Conservation (phyloP, 164 flowering plant genomes). For the Hamamelis virginiana region DNA sequence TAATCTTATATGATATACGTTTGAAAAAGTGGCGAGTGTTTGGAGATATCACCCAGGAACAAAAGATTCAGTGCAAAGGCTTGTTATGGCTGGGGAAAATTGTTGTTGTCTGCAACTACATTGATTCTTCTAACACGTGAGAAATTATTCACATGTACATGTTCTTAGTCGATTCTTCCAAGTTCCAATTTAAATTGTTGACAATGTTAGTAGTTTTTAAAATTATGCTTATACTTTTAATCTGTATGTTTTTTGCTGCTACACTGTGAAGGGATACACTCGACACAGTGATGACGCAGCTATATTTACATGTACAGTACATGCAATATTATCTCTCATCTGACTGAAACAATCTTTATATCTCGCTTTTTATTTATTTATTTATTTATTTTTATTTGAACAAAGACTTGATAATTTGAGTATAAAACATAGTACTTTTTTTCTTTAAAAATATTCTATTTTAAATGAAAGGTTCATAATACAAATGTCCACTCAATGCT, state of each 20-base stretch:
- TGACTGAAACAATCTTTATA: no score
- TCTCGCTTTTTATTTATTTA: no score
- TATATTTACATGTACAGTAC: no score
- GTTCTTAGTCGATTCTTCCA: constrained; percentile 5
- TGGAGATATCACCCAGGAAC: constrained; percentile 96
- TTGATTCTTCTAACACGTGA: constrained; percentile 81
- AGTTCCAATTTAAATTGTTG: not conserved
- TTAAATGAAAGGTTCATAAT: no score
- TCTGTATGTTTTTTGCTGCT: not conserved
- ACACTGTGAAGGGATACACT: no score
- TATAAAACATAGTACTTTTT: no score
- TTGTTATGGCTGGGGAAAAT: constrained; percentile 96
- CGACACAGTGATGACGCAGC: no score
- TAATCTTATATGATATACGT: constrained; percentile 82
- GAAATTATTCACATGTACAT: constrained; percentile 23
- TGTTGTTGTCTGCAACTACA: constrained; percentile 90
- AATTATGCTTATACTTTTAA: not conserved
- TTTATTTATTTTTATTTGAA: no score
- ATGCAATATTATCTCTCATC: no score
- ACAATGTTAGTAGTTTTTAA: not conserved
- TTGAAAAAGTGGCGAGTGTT: constrained; percentile 88
- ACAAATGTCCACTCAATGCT: no score
- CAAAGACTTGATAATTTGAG: no score
- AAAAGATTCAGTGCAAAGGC: constrained; percentile 91
- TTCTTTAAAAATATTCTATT: no score